A percentile compares a stretch with the other conserved stretches of the same genome.
Conservation (phyloP, 2,329 filamentous ascomycete species). For the Hymenoscyphus albidus region DNA sequence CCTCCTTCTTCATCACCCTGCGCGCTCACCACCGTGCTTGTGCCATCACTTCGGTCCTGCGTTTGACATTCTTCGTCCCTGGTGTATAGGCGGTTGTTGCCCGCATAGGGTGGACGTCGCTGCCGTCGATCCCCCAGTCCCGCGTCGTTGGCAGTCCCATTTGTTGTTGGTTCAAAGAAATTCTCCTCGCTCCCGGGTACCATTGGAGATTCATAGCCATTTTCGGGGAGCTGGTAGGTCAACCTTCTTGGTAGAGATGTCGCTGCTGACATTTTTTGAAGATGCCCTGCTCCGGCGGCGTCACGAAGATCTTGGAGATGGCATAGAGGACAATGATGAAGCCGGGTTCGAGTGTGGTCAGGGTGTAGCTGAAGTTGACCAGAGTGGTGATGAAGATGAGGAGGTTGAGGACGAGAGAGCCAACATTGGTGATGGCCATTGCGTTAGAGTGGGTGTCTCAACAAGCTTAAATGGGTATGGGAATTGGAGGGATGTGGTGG, state of each 20-base stretch:
- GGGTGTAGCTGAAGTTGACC: constrained; percentile 49
- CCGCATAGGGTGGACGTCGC: not conserved
- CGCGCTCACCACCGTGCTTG: not conserved
- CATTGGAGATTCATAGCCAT: constrained; percentile 39
- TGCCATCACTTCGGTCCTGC: not conserved
- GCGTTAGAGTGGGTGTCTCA: not conserved
- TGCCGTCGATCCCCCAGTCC: not conserved
- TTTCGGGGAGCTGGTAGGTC: constrained; percentile 19
- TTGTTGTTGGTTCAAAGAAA: constrained; percentile 10
- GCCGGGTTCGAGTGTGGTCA: constrained; percentile 47
- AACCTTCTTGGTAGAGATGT: constrained; percentile 31
- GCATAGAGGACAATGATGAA: constrained; percentile 46
- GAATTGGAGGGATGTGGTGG: not conserved
- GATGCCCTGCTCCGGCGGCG: constrained; percentile 44
- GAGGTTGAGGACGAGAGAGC: constrained; percentile 48
- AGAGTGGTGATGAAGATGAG: constrained; percentile 52
- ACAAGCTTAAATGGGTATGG: not conserved
- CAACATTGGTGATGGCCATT: constrained; percentile 52
- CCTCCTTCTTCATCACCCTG: constrained; percentile 26
- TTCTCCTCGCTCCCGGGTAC: constrained; percentile 1
- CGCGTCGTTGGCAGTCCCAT: constrained; percentile 1
- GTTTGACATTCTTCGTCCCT: not conserved
- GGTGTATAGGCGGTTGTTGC: not conserved
- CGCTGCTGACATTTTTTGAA: constrained; percentile 37
- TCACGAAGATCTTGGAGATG: constrained; percentile 45